A percentile compares a stretch with the other conserved stretches of the same genome.
Conservation (phyloP, 2,329 filamentous ascomycete genomes). For the Hypoxylon sp. region DNA sequence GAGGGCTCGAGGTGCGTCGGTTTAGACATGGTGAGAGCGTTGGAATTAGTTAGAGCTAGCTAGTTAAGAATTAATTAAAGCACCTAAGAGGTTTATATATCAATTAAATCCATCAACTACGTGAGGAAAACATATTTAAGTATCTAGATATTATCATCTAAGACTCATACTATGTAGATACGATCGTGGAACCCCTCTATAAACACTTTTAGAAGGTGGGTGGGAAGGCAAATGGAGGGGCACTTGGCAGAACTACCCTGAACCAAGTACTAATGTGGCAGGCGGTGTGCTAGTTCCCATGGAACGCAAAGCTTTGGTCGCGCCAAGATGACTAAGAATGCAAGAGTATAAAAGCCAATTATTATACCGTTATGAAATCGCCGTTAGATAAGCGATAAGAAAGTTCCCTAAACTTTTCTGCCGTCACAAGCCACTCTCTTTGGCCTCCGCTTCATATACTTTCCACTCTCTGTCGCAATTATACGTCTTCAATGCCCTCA, state of each 20-base stretch:
- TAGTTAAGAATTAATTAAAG: background rate
- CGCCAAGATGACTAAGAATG: slow-evolving; percentile 14
- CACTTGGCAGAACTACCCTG: slow-evolving; percentile 22
- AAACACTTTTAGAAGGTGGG: slow-evolving; percentile 10
- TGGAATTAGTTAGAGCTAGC: background rate
- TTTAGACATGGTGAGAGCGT: slow-evolving; percentile 52
- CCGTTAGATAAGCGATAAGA: slow-evolving; percentile 32
- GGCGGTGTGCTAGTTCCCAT: slow-evolving; percentile 17
- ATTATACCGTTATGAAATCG: background rate
- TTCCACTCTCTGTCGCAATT: slow-evolving; percentile 5
- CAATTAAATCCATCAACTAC: background rate
- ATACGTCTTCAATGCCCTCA: slow-evolving; percentile 38
- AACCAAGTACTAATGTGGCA: slow-evolving; percentile 4
- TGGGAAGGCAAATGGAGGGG: slow-evolving; percentile 31
- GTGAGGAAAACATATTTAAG: slow-evolving; percentile 2
- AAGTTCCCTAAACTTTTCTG: slow-evolving; percentile 37
- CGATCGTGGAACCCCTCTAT: background rate
- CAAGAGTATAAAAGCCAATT: background rate
- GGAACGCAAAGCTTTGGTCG: slow-evolving; percentile 2
- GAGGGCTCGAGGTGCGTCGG: slow-evolving; percentile 82
- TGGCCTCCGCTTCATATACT: slow-evolving; percentile 12
- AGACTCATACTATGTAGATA: background rate
- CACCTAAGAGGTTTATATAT: background rate
- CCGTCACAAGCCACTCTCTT: slow-evolving; percentile 45
- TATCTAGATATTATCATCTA: background rate